Percentiles rank a stretch among this genome's conserved stretches.
Evolutionary conservation across 2,329 filamentous ascomycete genomes (phyloP).

Genomic region (Phoma sp.): DNA sequence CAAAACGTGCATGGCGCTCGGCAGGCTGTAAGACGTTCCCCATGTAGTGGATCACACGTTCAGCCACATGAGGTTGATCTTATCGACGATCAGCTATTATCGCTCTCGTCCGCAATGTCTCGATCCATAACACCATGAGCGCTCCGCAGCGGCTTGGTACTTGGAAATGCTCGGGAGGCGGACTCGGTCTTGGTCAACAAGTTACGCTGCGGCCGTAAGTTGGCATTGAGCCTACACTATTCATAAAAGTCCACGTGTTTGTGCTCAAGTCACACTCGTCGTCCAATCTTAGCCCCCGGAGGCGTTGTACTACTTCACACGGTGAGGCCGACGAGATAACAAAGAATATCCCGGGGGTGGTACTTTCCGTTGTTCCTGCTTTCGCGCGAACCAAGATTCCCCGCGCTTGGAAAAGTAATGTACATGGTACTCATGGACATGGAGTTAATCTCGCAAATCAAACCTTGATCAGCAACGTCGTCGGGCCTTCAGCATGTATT

Average conservation of each 20-base stretch:
- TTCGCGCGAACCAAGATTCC: conserved; percentile 1
- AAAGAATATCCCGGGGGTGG: neutral
- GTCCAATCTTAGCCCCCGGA: neutral
- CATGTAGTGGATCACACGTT: neutral
- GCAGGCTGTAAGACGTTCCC: neutral
- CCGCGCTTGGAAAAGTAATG: neutral
- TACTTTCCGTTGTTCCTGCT: neutral
- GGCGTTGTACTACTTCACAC: neutral
- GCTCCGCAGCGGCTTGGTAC: neutral
- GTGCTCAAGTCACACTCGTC: neutral
- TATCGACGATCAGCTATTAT: neutral
- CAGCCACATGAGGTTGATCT: neutral
- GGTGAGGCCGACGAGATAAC: neutral
- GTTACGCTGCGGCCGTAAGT: neutral
- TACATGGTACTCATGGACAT: neutral
- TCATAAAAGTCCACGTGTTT: neutral
- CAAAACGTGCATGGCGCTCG: neutral
- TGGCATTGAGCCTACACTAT: neutral
- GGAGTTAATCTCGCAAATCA: neutral
- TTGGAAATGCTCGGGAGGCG: neutral
- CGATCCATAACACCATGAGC: neutral
- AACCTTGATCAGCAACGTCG: neutral
- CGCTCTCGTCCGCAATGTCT: neutral
- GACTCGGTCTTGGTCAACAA: neutral
- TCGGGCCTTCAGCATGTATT: neutral